Conservation (phyloP, 2,329 filamentous ascomycete species). For the Sporothrix pseudoabietina region DNA sequence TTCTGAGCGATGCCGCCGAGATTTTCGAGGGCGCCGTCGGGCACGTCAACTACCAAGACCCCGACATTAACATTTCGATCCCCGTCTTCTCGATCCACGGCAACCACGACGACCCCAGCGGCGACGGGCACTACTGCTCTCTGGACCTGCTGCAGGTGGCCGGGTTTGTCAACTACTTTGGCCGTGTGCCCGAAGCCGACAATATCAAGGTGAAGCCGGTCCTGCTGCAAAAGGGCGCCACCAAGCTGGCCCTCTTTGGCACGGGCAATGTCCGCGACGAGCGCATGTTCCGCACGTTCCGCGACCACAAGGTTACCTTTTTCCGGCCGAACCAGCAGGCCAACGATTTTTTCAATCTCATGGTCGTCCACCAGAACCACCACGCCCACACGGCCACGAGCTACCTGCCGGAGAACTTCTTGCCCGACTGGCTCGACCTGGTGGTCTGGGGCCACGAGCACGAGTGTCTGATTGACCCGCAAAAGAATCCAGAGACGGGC, state of each 20-base stretch:
- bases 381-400: slow-evolving; percentile 87
- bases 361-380: slow-evolving; percentile 96
- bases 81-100: slow-evolving; percentile 98
- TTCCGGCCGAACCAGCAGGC: slow-evolving; percentile 79
- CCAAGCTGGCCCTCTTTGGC: slow-evolving; percentile 90
- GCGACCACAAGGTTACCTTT: slow-evolving; percentile 92
- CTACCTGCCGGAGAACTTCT: slow-evolving; percentile 91
- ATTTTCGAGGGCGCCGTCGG: slow-evolving; percentile 88
- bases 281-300: slow-evolving; percentile 88
- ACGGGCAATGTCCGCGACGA: slow-evolving; percentile 96
- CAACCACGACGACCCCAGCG: slow-evolving; percentile 98
- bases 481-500: slow-evolving; percentile 78
- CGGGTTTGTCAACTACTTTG: slow-evolving; percentile 94
- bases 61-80: slow-evolving; percentile 95
- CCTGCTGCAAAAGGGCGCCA: slow-evolving; percentile 87
- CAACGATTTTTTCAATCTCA: slow-evolving; percentile 91
- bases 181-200: slow-evolving; percentile 86
- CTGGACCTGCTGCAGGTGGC: slow-evolving; percentile 89
- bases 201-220: slow-evolving; percentile 92
- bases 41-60: slow-evolving; percentile 96
- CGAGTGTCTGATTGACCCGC: slow-evolving; percentile 87
- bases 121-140: slow-evolving; percentile 88
- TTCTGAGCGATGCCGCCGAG: slow-evolving; percentile 88
- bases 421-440: slow-evolving; percentile 88
- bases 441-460: slow-evolving; percentile 98